phyloP scores from a whole-genome alignment of 2,329 filamentous ascomycete species.

The Fusarium begoniae region DNA sequence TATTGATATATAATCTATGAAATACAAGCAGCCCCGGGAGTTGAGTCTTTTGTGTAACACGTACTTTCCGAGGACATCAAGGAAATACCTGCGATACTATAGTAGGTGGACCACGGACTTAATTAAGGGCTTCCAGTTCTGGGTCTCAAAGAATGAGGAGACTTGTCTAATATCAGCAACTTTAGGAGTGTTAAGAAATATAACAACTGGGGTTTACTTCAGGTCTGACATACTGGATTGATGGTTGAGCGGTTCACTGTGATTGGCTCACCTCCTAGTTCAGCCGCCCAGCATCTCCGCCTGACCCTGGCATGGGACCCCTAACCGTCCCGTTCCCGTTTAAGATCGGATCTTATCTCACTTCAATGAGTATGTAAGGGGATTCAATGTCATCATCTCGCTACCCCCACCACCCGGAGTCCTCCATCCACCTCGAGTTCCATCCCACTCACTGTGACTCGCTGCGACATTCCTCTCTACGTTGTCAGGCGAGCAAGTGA shows the following conservation, averaged over 20 bases:
- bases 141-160: not conserved
- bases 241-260: not conserved
- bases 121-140: not conserved
- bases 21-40: no score
- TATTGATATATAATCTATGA: not conserved
- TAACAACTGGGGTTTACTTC: not conserved
- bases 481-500: not conserved
- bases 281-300: constrained; percentile 9
- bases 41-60: not conserved
- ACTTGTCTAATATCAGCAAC: not conserved
- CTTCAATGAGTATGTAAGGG: not conserved
- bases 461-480: not conserved
- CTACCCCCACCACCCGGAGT: constrained; percentile 9
- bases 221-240: not conserved
- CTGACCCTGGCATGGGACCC: constrained; percentile 35
- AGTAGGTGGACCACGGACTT: not conserved
- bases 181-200: not conserved
- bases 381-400: constrained; percentile 23
- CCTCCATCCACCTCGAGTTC: constrained; percentile 8
- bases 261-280: constrained; percentile 2
- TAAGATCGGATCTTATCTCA: constrained; percentile 30
- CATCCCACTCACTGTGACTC: constrained; percentile 1
- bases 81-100: not conserved
- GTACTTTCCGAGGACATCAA: not conserved
- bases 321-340: constrained; percentile 14